phyloP scores from a whole-genome alignment of 129 eudicot genomes.

The Chrysanthemum seticuspe region DNA sequence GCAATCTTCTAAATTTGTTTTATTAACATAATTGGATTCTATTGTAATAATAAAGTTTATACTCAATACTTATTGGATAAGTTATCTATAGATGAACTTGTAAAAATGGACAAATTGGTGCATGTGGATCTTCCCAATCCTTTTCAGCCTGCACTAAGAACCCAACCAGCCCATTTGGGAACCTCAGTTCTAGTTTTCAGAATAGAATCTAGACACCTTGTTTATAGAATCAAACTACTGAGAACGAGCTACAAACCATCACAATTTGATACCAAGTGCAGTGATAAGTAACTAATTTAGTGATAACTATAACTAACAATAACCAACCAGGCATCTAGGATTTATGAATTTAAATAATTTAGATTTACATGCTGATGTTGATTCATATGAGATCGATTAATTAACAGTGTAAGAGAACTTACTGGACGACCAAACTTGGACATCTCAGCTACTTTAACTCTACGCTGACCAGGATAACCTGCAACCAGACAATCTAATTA shows the following conservation, averaged over 20 bases:
- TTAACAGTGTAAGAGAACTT: slow-evolving; percentile 38
- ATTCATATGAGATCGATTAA: neutral
- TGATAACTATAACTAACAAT: neutral
- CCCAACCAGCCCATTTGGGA: too few relatives aligned
- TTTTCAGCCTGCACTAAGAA: too few relatives aligned
- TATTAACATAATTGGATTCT: too few relatives aligned
- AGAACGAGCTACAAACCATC: neutral
- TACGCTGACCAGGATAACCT: slow-evolving; percentile 80
- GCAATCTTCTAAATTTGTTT: too few relatives aligned
- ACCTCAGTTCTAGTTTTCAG: neutral
- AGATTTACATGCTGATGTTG: neutral
- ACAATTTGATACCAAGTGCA: neutral
- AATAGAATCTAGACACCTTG: neutral
- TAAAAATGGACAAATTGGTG: too few relatives aligned
- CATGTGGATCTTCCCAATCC: too few relatives aligned
- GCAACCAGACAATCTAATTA: slow-evolving; percentile 4
- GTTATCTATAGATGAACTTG: too few relatives aligned
- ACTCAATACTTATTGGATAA: too few relatives aligned
- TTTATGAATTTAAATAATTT: neutral
- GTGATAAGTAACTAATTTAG: too few relatives aligned
- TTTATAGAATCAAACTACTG: neutral
- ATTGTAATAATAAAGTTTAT: too few relatives aligned
- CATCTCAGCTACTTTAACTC: slow-evolving; percentile 65
- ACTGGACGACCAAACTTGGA: slow-evolving; percentile 89
- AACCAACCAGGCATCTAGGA: neutral